Conservation (phyloP, 257 asterid genomes). For the Plectranthus barbatus region DNA sequence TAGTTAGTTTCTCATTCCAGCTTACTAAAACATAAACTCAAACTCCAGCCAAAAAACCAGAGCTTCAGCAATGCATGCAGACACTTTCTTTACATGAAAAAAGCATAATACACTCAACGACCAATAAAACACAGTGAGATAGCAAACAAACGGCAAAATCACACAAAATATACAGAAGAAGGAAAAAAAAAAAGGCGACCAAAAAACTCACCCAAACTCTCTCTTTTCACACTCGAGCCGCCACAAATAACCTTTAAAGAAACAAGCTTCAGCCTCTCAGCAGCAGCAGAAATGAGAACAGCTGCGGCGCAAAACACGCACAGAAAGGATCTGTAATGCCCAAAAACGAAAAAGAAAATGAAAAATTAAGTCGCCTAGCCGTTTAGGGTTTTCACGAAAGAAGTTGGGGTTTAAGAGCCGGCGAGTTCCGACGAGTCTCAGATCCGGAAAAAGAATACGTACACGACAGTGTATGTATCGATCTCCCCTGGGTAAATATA, state of each 20-base stretch:
- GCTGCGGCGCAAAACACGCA: background rate
- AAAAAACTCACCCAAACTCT: conserved; percentile 19
- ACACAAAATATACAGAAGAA: background rate
- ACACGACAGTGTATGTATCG: conserved; percentile 25
- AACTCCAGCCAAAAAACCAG: background rate
- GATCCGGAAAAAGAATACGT: conserved; percentile 52
- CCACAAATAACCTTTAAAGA: background rate
- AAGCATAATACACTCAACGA: background rate
- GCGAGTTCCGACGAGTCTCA: conserved; percentile 61
- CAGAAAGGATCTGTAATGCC: conserved; percentile 23
- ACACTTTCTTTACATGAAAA: conserved; percentile 6
- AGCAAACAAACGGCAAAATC: background rate
- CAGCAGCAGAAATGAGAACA: conserved; percentile 10
- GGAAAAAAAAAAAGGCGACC: background rate
- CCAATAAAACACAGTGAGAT: background rate
- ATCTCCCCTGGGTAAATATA: background rate
- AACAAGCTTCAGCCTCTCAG: background rate
- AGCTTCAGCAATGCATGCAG: conserved; percentile 34
- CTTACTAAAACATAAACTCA: conserved; percentile 1
- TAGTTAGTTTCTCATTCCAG: conserved; percentile 5
- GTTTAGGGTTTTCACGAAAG: conserved; percentile 42
- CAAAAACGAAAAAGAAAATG: background rate
- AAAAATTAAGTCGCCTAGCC: conserved; percentile 20
- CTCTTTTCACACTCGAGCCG: conserved; percentile 7
- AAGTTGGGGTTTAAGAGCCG: conserved; percentile 64